Base-by-base conservation (phyloP, 495 filamentous ascomycete species). In the Penicillium arizonense region DNA sequence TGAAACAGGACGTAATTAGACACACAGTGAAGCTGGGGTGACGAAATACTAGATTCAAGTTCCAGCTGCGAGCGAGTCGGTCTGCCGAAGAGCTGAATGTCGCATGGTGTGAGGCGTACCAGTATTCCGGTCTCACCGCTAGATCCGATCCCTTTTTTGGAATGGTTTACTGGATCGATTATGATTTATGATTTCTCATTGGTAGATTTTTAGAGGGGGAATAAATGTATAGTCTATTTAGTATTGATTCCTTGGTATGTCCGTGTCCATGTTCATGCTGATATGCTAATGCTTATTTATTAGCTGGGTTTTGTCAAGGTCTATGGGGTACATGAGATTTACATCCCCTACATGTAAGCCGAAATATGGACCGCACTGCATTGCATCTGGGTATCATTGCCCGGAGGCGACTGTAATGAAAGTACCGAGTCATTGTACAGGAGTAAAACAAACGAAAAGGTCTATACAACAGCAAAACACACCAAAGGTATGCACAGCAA, bases 391-490 rank as follows among this genome's bases (percentile, higher is more conserved):
- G 20, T 42, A 42, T 42, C 30, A 6, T 43, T 26, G 26, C 36
- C 46, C 26, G 18, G 20, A 33, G 30, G 12, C 38, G 34, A 43
- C 26, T 35, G 38, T 23, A 34, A 32, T 35, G 30, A 33, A 50
- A 12, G 47, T 24, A 50, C 13, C 28, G 30, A 43, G 38, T 50
- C 48, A n/a, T 52, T 52, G 41, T 52, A 52, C 50, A 52, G n/a
- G 30, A 36, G 13, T 16, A 52, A 18, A 35, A 4, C 3, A 8
- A 42, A 23, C 16, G 12, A 34, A 8, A 32, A 14, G 21, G 5
- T 41, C 51, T 44, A 54, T 54, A 47, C 39, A 47, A 18, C 24
- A 5, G 20, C 21, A 24, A 35, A 40, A 24, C 13, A 12, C 8
- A 39, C 20, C 32, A 32, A 16, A 23, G 23, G 33, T 11, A 8